Base-by-base conservation (phyloP, 306 rosid genomes). In the Cucumis hystrix region DNA sequence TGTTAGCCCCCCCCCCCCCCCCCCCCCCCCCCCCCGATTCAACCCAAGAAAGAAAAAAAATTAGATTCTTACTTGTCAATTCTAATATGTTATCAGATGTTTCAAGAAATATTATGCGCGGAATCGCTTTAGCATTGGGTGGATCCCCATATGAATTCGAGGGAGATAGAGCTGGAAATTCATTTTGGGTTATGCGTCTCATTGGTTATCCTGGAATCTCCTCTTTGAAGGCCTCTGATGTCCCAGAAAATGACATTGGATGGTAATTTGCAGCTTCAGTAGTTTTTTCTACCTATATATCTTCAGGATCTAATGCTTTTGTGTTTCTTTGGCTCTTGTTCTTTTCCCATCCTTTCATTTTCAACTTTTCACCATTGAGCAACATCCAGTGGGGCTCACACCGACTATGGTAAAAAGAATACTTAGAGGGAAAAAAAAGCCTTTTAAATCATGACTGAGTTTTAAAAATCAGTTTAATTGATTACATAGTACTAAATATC, bases 101-200 rank as follows among this genome's bases (percentile, higher is more conserved):
- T 79, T 92, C 97, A 37, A 89, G 84, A 80, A 92, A 85, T 76
- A 92, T 92, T 33, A 81, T 95, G 97, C 90, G 92, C 5, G 98
- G 97, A 79, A 90, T 95, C 43, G 97, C 96, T 75, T 82, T 92
- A 74, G 99, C 92, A 73, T 77, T 92, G 86, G 92, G 93, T 14
- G 97, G 97, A 77, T 87, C 97, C 9, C 90, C 96, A 8, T 82
- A 89, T 77, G 99, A 92, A 83, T 92, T 95, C 78, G 99, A 95
- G 84, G 99, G 96, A 54, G 83, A 86, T 9, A 90, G 93, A 86
- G 99, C 97, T 40, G 97, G 97, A 69, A 82, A 95, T 83, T 87
- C 99, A 57, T 95, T 95, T 80, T 95, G 97, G 97, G 93, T 87
- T 13, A 87, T 85, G 90, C 88, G 99, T 45, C 84, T 92, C 43